A percentile compares a stretch with the other conserved stretches of the same genome.
Evolutionary conservation across 2,329 filamentous ascomycete species (phyloP).

Genomic region (Trichoderma breve): DNA sequence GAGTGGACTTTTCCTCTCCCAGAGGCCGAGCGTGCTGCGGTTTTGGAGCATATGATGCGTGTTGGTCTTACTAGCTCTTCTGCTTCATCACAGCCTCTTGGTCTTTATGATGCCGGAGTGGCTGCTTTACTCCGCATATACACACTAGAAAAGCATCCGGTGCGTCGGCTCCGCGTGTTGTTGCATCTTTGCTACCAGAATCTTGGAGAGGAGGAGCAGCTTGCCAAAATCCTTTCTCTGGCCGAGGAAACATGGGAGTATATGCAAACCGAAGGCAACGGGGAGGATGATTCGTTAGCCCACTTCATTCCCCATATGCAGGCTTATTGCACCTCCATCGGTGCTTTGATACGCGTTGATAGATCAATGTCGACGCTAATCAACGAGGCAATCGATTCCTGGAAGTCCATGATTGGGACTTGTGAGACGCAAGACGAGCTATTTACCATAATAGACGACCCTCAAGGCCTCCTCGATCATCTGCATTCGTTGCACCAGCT

Average conservation of each 20-base stretch:
- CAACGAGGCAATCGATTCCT: slow-evolving; percentile 40
- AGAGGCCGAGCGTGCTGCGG: slow-evolving; percentile 53
- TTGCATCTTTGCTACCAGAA: slow-evolving; percentile 48
- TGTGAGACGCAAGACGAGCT: slow-evolving; percentile 43
- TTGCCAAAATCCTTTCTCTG: slow-evolving; percentile 41
- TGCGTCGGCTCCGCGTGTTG: slow-evolving; percentile 53
- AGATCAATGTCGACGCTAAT: slow-evolving; percentile 32
- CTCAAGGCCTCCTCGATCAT: slow-evolving; percentile 48
- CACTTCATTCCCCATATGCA: slow-evolving; percentile 50
- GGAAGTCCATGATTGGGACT: slow-evolving; percentile 43
- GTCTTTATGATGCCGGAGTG: slow-evolving; percentile 46
- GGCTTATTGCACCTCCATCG: slow-evolving; percentile 45
- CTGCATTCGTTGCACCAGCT: slow-evolving; percentile 52
- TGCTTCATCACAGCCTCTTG: slow-evolving; percentile 34
- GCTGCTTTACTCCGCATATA: slow-evolving; percentile 51
- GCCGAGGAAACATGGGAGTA: slow-evolving; percentile 39
- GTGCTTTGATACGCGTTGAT: slow-evolving; percentile 42
- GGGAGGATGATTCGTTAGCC: slow-evolving; percentile 45
- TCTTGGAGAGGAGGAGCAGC: slow-evolving; percentile 44
- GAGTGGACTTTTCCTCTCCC: slow-evolving; percentile 56
- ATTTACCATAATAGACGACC: slow-evolving; percentile 47
- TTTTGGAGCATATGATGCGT: slow-evolving; percentile 60
- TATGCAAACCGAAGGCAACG: slow-evolving; percentile 38
- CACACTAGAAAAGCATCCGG: slow-evolving; percentile 48
- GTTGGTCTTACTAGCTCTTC: slow-evolving; percentile 44